Base-by-base conservation (phyloP, 2,329 filamentous ascomycete genomes). In the Cercospora janseana region DNA sequence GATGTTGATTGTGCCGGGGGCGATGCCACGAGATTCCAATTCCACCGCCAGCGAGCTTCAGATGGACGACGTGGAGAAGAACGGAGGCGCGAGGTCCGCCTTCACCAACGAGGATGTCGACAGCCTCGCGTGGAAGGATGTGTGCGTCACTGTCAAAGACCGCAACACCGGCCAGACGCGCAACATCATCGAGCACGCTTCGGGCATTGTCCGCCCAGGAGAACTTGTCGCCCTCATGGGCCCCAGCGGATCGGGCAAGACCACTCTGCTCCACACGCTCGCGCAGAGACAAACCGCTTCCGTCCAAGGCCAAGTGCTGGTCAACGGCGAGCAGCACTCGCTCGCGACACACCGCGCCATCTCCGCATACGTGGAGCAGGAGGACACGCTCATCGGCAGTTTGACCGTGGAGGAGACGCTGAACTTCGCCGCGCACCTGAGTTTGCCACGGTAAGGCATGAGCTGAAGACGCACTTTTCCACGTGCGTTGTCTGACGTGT, bases 211-310 rank as follows among this genome's bases (percentile, higher is more conserved):
- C n/a, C 49, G 45, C 7, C 81, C 82, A 27, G 86, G 85, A 20
- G 80, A 88, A 61, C 72, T 89, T 32, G 76, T 88, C 50, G 88
- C 88, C 32, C 68, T 93, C 28, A 91, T 93, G 86, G 88, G 88
- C 4, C 87, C 87, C 6, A 71, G 69, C 62, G 73, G 72, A 29
- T 72, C 80, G 47, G 88, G 88, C 41, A 94, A 94, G 69, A 93
- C 88, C 0, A 93, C 88, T 0, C 75, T 94, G 0, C 76, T 94
- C 24, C 90, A 92, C 63, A 79, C 85, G 4, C 80, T 93, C 7
- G 87, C 88, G 9, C 79, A 80, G 43, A 75, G 83, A 52, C 70
- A 70, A 57, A 71, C 71, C 8, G 71, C 72, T 8, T 73, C 73
- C 0, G 76, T 77, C 2, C 71, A 78, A 1, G 74, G 74, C 5